Evolutionary conservation across 768 basidiomycete genomes (phyloP), one percentile per base, ranked within the genome.

Genomic region (Lentinula boryana): DNA sequence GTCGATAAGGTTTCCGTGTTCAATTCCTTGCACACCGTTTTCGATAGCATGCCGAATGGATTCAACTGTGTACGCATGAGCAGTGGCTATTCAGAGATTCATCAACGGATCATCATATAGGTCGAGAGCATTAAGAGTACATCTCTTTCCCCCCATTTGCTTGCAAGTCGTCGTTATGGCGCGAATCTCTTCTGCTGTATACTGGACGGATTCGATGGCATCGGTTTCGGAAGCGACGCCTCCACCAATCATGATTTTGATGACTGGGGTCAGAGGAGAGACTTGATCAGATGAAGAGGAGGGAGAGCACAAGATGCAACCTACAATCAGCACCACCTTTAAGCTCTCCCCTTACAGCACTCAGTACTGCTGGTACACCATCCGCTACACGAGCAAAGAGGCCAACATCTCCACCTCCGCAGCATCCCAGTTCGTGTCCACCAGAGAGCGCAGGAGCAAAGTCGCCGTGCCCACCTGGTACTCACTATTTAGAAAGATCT

Each of bases 1-100:
- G 54, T 76, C 75, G 13, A 80, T 70, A 9, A 80, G 67, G 63
- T 80, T 80, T 4, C 79, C 79, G 58, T 80, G 79, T 60, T 80
- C 79, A 52, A 80, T 80, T 3, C 77, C 78, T 10, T 59, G 63
- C 5, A 78, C 74, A 9, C 79, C 78, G 53, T 77, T 78, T n/a
- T 76, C 71, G 38, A 80, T 71, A 0, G 78, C 77, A 53, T 80
- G 78, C 1, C 70, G 66, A 61, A 80, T 76, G 1, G 77, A 72
- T 21, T 74, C 76, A n/a, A 69, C 66, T 1, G 78, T 79, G 63
- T 77, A 74, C 15, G 70, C 69, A 54, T 71, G 70, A 1, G 69
- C 70, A 8, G 70, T 72, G 1, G 65, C 70, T 73, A 38, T 38
- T 56, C 3, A 18, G 21, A 40, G 35, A 5, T 27, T 27, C 27